phyloP scores from a whole-genome alignment of 306 rosid species.

The Lathyrus aphaca region DNA sequence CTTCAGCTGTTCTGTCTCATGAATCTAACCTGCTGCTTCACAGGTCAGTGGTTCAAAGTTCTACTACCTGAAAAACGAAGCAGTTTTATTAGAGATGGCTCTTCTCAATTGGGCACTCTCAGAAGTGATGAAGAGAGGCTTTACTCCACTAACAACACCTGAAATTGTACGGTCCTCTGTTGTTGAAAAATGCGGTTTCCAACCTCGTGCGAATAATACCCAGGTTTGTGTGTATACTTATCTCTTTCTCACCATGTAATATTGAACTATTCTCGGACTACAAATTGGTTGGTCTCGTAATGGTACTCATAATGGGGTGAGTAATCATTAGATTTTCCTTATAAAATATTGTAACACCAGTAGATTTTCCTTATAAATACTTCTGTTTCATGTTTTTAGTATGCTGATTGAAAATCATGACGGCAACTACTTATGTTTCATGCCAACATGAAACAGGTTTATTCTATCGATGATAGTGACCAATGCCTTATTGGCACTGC shows the following conservation, averaged over 20 bases:
- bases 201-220: slow-evolving; percentile 90
- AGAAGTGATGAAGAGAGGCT: slow-evolving; percentile 86
- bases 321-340: slow-evolving; percentile 24
- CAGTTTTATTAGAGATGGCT: slow-evolving; percentile 87
- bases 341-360: slow-evolving; percentile 4
- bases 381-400: slow-evolving; percentile 14
- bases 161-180: slow-evolving; percentile 92
- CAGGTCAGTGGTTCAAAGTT: slow-evolving; percentile 98
- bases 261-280: slow-evolving; percentile 18
- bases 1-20: slow-evolving; percentile 25
- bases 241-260: slow-evolving; percentile 22
- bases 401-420: slow-evolving; percentile 28
- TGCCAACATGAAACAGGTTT: slow-evolving; percentile 60
- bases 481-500: slow-evolving; percentile 99
- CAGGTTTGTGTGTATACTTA: slow-evolving; percentile 58
- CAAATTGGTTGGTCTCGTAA: slow-evolving; percentile 22
- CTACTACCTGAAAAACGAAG: slow-evolving; percentile 92
- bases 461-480: slow-evolving; percentile 83
- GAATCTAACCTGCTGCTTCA: slow-evolving; percentile 36
- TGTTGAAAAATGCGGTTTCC: slow-evolving; percentile 97
- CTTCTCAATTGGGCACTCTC: slow-evolving; percentile 90
- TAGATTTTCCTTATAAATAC: slow-evolving; percentile 19
- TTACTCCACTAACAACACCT: slow-evolving; percentile 85
- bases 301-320: slow-evolving; percentile 23
- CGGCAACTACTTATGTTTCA: slow-evolving; percentile 42